Base-by-base conservation (phyloP, 768 basidiomycete genomes). In the Trametes cingulata region DNA sequence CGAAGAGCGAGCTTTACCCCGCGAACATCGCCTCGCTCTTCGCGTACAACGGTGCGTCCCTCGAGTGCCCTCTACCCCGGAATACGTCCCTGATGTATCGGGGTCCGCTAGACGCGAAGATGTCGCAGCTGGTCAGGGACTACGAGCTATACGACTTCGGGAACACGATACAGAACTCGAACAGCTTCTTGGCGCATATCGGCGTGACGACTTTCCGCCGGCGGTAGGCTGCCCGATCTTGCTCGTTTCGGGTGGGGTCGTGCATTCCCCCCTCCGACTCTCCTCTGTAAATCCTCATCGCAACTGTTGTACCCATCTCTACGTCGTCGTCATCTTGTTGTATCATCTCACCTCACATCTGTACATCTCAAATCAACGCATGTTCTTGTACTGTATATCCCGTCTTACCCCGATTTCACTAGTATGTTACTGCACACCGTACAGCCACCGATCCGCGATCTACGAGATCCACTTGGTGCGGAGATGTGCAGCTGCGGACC, bases 101-200 rank as follows among this genome's bases (percentile, higher is more conserved):
- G 13, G 40, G 50, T 58, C 3, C 37, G 29, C 29, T 33, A 85
- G 84, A 74, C 36, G 77, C 75, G 3, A 73, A 69, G 52, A 67
- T 77, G 25, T 75, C 73, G 55, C 65, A 72, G 24, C 72, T 88
- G 43, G 68, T 84, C 52, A 71, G 65, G 25, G 82, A 86, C 52
- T 85, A 83, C 62, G 80, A 73, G 1, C 75, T 88, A 15, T 69
- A 67, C 6, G 77, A 76, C 35, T 74, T 78, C 20, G 76, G 78
- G 2, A 67, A 74, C 13, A 69, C 76, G 29, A 75, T 79, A 52
- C 72, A 68, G 60, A 84, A 85, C 65, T 69, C 83, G 47, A 84
- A 81, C 61, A 71, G 75, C n/a, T 86, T 87, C 68, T 76, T 86
- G 71, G 70, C 76, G 29, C 80, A 83, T 65, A 81, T 85, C 56